Evolutionary conservation across 1,139 yeast species (phyloP), one percentile per base, ranked within the genome.

Genomic region (Scheffersomyces segobiensis): DNA sequence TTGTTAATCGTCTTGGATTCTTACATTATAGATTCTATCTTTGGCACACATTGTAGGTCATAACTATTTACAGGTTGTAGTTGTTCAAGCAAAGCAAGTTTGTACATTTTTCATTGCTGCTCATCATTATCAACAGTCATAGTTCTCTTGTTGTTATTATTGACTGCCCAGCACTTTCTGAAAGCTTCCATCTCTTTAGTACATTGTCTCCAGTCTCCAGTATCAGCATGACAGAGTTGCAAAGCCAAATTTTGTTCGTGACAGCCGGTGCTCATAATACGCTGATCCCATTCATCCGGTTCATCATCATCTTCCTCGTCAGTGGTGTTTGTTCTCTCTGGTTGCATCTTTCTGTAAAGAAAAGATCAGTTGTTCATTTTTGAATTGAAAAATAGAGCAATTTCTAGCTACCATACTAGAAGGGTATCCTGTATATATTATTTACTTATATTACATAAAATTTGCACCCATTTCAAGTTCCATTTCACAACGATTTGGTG

Each of bases 201-300:
- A 64, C 96, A 89, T 68, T 86, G 76, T 62, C 96, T 76, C 96
- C 96, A 89, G 70, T 89, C 96, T 3, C 88, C 87, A 0, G 86
- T 88, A 63, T 89, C 95, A 7, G 93, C 93, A 68, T 88, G 93
- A 63, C 96, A 89, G 42, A 89, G 71, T 63, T 87, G 92, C 32
- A 89, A 73, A 47, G 81, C 83, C 63, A 87, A 70, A 66, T 89
- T 89, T 68, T 89, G 92, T 53, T 80, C 86, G 52, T 85, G 84
- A 67, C 96, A 89, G 0, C 96, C 96, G 0, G 96, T 89, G 32
- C 86, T 80, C 39, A 84, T 81, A 55, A 89, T 89, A 56, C 96
- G 71, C 68, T 86, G 79, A 68, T 89, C 95, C 95, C 88, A 85
- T 62, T 86, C 92, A 67, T 87, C 92, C 1, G 91, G 91, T 60